Base-by-base conservation (phyloP, 2,329 filamentous ascomycete species). In the Fusarium mundagurra region DNA sequence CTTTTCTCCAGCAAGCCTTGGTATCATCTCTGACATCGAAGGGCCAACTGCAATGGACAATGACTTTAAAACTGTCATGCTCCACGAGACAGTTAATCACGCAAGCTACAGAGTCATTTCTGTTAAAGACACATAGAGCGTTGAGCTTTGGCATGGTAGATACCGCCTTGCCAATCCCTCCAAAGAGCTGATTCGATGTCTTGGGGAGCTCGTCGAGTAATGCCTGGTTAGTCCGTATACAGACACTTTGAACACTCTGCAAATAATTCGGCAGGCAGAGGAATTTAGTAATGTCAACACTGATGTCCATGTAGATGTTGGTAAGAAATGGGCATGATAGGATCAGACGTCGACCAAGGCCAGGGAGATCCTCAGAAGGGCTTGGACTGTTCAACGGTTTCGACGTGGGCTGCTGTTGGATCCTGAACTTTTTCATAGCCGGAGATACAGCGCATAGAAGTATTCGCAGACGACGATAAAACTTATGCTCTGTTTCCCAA, bases 341-440 rank as follows among this genome's bases (percentile, higher is more conserved):
- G 3, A 53, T 20, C 13, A 53, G 31, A 34, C 17, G 17, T 16
- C 6, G 9, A 1, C 48, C 48, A 6, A 53, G 31, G 5, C 12
- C 17, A 24, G 31, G 31, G 1, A 14, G 48, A 1, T 36, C 3
- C 2, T 36, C 9, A 34, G 31, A 36, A 0, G n/a, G 17, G 4
- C 4, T 18, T 8, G 17, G 18, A 11, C 48, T 27, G 10, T 8
- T 16, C 4, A 11, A 31, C 13, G 48, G n/a, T 11, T 24, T 36
- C 4, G 48, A 53, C 0, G 9, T 36, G 1, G 17, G n/a, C 9
- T 36, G 48, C 4, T 53, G 48, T 13, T 53, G 48, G 22, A 53
- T 36, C 13, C 17, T 53, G 13, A 53, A 13, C n/a, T 27, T 34
- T 2, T 7, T 14, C 31, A 27, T 53, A 27, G 12, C 8, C n/a